These are phyloP conservation scores for Kwoniella bestiolae DNA, from an alignment of 768 basidiomycete species.

Conservation along the genomic window DNA sequence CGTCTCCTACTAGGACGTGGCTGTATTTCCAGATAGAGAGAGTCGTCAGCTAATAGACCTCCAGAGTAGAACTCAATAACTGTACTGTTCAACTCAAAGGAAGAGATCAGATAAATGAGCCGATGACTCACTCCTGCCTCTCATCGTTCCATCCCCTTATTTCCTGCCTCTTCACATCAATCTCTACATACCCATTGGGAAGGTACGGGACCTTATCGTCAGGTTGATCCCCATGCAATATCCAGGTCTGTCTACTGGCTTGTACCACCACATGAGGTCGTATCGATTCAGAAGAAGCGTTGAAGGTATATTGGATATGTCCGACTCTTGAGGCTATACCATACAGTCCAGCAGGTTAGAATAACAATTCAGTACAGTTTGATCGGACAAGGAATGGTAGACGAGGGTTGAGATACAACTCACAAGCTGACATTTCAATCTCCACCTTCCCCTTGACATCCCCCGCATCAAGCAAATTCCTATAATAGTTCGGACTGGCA, in stretches of 20 bases:
- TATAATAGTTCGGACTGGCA: conserved; percentile 60
- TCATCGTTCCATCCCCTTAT: conserved; percentile 71
- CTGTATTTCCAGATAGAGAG: no score
- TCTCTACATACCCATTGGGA: conserved; percentile 63
- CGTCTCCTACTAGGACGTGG: conserved; percentile 38
- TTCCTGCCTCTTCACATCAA: conserved; percentile 61
- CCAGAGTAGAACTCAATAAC: no score
- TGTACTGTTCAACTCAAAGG: no score
- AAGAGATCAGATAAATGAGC: conserved; percentile 32
- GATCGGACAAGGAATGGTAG: no score
- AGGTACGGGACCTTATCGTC: conserved; percentile 61
- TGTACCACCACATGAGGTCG: conserved; percentile 70
- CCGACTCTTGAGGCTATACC: conserved; percentile 74
- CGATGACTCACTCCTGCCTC: conserved; percentile 72
- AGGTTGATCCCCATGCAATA: conserved; percentile 61
- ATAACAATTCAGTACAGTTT: no score
- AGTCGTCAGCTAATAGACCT: no score
- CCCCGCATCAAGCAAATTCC: conserved; percentile 69
- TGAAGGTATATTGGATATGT: conserved; percentile 73
- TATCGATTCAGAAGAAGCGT: conserved; percentile 37
- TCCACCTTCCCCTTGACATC: conserved; percentile 25
- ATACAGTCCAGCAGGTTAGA: no score
- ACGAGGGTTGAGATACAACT: no score
- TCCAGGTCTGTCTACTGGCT: conserved; percentile 67
- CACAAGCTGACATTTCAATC: conserved; percentile 45